phyloP scores from a whole-genome alignment of 2,329 filamentous ascomycete species.

The Pyrenophora seminiperda region DNA sequence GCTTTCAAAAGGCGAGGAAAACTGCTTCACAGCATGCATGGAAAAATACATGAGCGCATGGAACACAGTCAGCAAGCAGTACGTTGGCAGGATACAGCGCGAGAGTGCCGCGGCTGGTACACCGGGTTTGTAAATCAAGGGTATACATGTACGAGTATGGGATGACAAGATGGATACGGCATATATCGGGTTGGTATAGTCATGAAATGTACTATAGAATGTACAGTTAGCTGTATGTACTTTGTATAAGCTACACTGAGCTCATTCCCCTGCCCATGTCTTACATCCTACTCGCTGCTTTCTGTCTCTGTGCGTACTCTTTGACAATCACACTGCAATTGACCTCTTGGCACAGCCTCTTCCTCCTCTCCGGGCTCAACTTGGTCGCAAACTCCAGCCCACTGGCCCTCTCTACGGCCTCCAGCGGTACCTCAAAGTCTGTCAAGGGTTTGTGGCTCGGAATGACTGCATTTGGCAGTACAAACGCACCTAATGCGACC shows the following conservation, averaged over 20 bases:
- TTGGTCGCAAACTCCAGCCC: conserved; percentile 89
- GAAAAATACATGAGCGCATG: conserved; percentile 62
- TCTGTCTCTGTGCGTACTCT: conserved; percentile 71
- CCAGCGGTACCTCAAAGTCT: conserved; percentile 94
- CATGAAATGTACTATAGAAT: conserved; percentile 29
- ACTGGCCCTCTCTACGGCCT: conserved; percentile 88
- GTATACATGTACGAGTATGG: conserved; percentile 8
- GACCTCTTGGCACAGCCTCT: conserved; percentile 83
- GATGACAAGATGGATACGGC: neutral
- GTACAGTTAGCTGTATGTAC: conserved; percentile 23
- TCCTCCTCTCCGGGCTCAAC: conserved; percentile 73
- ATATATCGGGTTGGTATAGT: neutral
- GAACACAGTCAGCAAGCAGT: conserved; percentile 58
- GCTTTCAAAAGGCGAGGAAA: conserved; percentile 56
- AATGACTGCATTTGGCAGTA: conserved; percentile 89
- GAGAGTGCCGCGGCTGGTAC: conserved; percentile 27
- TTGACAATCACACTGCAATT: conserved; percentile 80
- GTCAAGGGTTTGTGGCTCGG: conserved; percentile 82
- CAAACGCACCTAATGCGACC: conserved; percentile 91
- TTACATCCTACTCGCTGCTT: conserved; percentile 47
- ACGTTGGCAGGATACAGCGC: conserved; percentile 56
- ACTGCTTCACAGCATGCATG: conserved; percentile 59
- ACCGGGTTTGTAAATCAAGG: conserved; percentile 12
- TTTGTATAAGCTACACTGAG: conserved; percentile 5
- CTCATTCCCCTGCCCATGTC: neutral